phyloP scores from a whole-genome alignment of 2,329 filamentous ascomycete genomes.

The Ophiocordyceps sinensis region DNA sequence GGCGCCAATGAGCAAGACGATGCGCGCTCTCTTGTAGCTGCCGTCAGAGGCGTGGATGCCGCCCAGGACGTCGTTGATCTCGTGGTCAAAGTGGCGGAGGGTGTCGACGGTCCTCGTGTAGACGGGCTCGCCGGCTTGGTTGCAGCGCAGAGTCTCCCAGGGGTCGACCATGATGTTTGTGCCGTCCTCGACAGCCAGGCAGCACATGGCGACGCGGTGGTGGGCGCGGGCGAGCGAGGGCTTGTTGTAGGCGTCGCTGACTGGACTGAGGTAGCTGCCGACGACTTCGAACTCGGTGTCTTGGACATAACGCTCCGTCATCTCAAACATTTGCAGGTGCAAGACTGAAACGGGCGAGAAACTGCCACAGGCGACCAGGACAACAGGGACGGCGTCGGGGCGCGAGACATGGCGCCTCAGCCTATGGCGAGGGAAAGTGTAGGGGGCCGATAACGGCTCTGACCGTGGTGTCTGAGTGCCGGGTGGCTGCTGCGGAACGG shows the following conservation, averaged over 20 bases:
- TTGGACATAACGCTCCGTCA: slow-evolving; percentile 67
- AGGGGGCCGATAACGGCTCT: no score
- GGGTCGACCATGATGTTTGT: slow-evolving; percentile 75
- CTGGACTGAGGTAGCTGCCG: slow-evolving; percentile 44
- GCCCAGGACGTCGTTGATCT: slow-evolving; percentile 67
- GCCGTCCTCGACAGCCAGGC: slow-evolving; percentile 61
- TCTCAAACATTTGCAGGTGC: slow-evolving; percentile 77
- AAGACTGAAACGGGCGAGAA: slow-evolving; percentile 62
- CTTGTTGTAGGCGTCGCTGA: slow-evolving; percentile 22
- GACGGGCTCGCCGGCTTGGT: slow-evolving; percentile 50
- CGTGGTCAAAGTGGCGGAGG: slow-evolving; percentile 78
- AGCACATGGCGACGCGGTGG: slow-evolving; percentile 56
- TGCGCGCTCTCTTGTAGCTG: slow-evolving; percentile 49
- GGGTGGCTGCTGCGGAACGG: no score
- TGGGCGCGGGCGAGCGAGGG: slow-evolving; percentile 21
- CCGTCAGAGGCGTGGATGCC: slow-evolving; percentile 60
- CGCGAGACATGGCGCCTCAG: no score
- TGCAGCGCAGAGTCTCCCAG: slow-evolving; percentile 42
- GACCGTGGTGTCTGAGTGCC: no score
- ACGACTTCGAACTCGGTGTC: slow-evolving; percentile 57
- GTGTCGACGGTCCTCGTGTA: slow-evolving; percentile 85
- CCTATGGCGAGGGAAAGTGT: no score
- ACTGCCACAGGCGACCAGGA: slow-evolving; percentile 37
- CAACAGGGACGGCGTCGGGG: slow-evolving; percentile 1
- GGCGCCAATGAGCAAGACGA: slow-evolving; percentile 69